Percentiles rank a stretch among this genome's conserved stretches.
phyloP scores from a whole-genome alignment of 176 grass and related monocot species.

The Aegilops speltoides region DNA sequence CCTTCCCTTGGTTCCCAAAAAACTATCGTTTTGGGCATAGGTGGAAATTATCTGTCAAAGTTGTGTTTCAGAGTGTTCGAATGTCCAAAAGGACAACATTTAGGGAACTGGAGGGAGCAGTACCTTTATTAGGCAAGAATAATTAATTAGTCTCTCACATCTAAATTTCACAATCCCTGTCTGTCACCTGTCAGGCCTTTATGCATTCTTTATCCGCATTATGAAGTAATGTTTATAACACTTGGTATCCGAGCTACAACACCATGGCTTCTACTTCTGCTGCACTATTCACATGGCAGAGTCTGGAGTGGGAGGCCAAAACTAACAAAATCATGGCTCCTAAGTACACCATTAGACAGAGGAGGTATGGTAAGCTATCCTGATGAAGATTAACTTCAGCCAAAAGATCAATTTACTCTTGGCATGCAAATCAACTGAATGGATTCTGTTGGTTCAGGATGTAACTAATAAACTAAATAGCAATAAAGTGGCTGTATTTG shows the following conservation, averaged over 20 bases:
- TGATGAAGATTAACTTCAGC: neutral
- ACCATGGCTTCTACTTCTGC: neutral
- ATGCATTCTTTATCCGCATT: neutral
- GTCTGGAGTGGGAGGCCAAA: neutral
- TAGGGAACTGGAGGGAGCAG: neutral
- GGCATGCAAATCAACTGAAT: neutral
- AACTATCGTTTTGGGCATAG: neutral
- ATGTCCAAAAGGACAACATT: neutral
- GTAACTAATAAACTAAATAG: neutral
- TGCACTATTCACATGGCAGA: neutral
- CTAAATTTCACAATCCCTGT: neutral
- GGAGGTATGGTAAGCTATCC: neutral
- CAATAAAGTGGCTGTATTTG: neutral
- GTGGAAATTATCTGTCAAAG: neutral
- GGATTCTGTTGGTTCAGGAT: neutral
- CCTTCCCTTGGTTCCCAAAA: neutral
- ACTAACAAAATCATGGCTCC: neutral
- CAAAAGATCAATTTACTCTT: neutral
- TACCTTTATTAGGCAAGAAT: neutral
- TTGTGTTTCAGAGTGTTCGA: neutral
- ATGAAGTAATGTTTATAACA: constrained; percentile 13
- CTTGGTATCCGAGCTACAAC: neutral
- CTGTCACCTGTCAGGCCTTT: too few species aligned
- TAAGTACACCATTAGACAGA: neutral
- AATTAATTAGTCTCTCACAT: neutral